Conservation (phyloP, 2,329 filamentous ascomycete genomes). For the Thermomyces lanuginosus region DNA sequence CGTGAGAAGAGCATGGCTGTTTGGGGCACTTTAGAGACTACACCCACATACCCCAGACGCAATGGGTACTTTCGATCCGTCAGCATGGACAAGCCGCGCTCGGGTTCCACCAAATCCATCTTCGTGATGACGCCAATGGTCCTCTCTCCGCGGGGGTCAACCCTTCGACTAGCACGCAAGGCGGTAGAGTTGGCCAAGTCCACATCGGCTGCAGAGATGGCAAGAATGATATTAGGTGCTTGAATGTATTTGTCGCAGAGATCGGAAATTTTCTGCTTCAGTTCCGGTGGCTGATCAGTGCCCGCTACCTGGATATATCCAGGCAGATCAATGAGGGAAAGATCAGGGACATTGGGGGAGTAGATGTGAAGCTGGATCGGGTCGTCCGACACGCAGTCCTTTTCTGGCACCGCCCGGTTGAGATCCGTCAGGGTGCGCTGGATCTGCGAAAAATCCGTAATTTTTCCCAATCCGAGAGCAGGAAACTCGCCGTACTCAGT, state of each 20-base stretch:
- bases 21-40: conserved; percentile 67
- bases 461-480: conserved; percentile 71
- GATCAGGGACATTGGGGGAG: conserved; percentile 84
- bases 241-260: conserved; percentile 98
- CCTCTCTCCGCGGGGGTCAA: conserved; percentile 84
- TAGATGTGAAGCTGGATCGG: conserved; percentile 92
- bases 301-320: conserved; percentile 95
- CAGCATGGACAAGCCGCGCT: conserved; percentile 60
- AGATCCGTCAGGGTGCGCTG: conserved; percentile 89
- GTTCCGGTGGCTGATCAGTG: conserved; percentile 70
- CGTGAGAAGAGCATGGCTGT: conserved; percentile 60
- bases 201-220: conserved; percentile 93
- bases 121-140: conserved; percentile 99
- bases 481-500: conserved; percentile 95
- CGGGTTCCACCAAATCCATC: conserved; percentile 88
- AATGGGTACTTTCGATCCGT: conserved; percentile 85
- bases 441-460: conserved; percentile 68
- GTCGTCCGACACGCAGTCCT: conserved; percentile 87
- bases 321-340: conserved; percentile 89
- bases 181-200: conserved; percentile 94
- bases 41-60: conserved; percentile 88
- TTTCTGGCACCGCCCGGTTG: conserved; percentile 79
- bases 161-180: conserved; percentile 69
- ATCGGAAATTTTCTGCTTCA: conserved; percentile 91
- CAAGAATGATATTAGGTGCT: conserved; percentile 85